Base-by-base conservation (phyloP, 2,329 filamentous ascomycete genomes). In the Emergomyces pasteurianus region DNA sequence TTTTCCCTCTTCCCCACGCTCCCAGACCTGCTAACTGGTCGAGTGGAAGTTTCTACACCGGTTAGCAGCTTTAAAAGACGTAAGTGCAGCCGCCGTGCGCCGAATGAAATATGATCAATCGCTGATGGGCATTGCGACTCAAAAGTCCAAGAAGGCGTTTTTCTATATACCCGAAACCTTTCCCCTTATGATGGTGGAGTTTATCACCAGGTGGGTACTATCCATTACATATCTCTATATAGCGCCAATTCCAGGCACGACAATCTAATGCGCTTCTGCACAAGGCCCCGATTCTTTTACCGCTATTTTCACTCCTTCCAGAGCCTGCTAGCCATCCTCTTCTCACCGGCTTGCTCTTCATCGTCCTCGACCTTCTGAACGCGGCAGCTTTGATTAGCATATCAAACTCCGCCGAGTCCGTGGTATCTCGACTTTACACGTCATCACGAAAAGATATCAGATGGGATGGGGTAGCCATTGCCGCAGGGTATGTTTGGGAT, bases 51-150 rank as follows among this genome's bases (percentile, higher is more conserved):
- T 70, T 96, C 94, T 52, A 99, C 94, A 26, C 92, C 94, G 46
- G 88, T 97, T 54, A 96, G 90, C 68, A 96, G 92, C 82, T 99
- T 96, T 83, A 97, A 97, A 80, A 85, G 94, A 84, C 80, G 92
- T 95, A 81, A 75, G 87, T 75, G 64, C 31, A 58, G 52, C 60
- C 21, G 52, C 60, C 21, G 36, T 42, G 18, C 28, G 21, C 68
- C 53, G 69, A 54, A 23, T 52, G 18, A 21, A 28, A 26, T 60
- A 12, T 42, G 21, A 52, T 14, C 12, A 12, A 38, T 59, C 34
- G 21, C 60, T 42, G 36, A 58, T 42, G 23, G 58, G 43, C 52
- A 21, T 58, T 43, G 21, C 26, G 21, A 8, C 4, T 65, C 12
- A 9, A 18, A 68, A 95, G 90, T 97, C 60, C 92, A 97, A 80